Conservation (phyloP, 306 rosid species). For the Trifolium fragiferum region DNA sequence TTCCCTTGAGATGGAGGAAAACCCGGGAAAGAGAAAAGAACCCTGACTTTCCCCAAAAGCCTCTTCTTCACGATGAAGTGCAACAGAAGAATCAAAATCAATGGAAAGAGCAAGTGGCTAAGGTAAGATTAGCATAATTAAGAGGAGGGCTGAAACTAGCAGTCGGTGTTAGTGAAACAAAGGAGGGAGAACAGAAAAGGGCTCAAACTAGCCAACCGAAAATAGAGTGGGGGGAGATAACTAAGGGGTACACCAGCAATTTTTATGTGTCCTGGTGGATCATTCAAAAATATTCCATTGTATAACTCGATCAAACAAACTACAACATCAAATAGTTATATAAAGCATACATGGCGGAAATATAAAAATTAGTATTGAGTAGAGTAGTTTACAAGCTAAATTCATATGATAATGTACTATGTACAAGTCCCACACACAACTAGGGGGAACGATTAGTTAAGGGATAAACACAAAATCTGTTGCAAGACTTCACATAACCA, state of each 20-base stretch:
- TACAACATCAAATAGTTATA: conserved; percentile 8
- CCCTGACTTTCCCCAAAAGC: no score
- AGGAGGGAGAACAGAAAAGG: no score
- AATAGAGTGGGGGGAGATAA: not conserved
- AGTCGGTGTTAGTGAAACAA: no score
- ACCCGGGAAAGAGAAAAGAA: not conserved
- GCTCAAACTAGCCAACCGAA: not conserved
- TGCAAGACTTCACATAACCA: conserved; percentile 24
- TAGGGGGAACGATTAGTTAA: conserved; percentile 8
- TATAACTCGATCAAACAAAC: not conserved
- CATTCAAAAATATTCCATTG: no score
- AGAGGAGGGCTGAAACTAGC: not conserved
- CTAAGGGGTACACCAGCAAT: no score
- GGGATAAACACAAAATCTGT: conserved; percentile 7
- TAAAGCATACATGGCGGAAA: not conserved
- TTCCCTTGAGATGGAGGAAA: not conserved
- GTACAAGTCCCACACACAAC: conserved; percentile 45
- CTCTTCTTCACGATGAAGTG: no score
- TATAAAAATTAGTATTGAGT: conserved; percentile 1
- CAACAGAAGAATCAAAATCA: not conserved
- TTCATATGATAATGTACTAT: conserved; percentile 32
- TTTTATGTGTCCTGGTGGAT: no score
- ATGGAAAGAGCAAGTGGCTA: not conserved
- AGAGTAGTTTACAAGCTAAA: conserved; percentile 42
- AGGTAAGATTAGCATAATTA: no score